Conservation (phyloP, 495 filamentous ascomycete genomes). For the Penicillium canescens region DNA sequence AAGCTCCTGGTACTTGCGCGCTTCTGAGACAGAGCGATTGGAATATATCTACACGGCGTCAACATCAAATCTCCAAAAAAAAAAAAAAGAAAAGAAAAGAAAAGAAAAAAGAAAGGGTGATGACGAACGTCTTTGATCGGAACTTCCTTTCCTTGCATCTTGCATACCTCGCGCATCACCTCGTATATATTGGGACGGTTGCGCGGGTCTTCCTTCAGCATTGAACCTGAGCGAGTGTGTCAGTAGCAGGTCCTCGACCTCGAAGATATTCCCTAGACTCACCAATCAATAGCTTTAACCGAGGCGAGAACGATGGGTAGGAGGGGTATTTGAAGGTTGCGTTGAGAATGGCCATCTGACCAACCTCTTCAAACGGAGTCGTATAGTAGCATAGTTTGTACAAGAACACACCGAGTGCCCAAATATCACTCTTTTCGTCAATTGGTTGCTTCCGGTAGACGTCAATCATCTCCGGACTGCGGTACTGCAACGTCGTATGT, state of each 20-base stretch:
- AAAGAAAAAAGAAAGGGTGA: background rate
- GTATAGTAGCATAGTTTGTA: slow-evolving; percentile 99
- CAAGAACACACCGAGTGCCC: slow-evolving; percentile 91
- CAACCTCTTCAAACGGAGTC: slow-evolving; percentile 96
- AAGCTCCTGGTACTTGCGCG: slow-evolving; percentile 60
- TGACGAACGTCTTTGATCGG: slow-evolving; percentile 86
- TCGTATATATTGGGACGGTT: slow-evolving; percentile 92
- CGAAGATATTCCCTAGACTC: slow-evolving; percentile 28
- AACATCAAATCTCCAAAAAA: slow-evolving; percentile 7
- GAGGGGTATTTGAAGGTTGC: slow-evolving; percentile 90
- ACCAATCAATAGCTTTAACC: slow-evolving; percentile 90
- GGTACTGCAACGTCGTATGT: slow-evolving; percentile 95
- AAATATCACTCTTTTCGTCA: slow-evolving; percentile 98
- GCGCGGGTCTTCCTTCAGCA: slow-evolving; percentile 84
- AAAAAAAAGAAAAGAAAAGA: too few relatives aligned
- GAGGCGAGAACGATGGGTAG: slow-evolving; percentile 87
- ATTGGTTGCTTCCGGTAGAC: slow-evolving; percentile 96
- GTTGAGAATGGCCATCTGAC: slow-evolving; percentile 97
- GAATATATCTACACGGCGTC: slow-evolving; percentile 72
- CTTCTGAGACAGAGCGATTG: slow-evolving; percentile 62
- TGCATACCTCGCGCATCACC: slow-evolving; percentile 79
- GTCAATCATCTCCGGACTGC: slow-evolving; percentile 98
- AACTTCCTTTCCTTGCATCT: slow-evolving; percentile 83
- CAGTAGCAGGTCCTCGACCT: background rate
- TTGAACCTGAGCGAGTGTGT: slow-evolving; percentile 62